These are phyloP conservation scores for Gossypium bickii DNA, from an alignment of 345 rosid species.

Conservation along the genomic window DNA sequence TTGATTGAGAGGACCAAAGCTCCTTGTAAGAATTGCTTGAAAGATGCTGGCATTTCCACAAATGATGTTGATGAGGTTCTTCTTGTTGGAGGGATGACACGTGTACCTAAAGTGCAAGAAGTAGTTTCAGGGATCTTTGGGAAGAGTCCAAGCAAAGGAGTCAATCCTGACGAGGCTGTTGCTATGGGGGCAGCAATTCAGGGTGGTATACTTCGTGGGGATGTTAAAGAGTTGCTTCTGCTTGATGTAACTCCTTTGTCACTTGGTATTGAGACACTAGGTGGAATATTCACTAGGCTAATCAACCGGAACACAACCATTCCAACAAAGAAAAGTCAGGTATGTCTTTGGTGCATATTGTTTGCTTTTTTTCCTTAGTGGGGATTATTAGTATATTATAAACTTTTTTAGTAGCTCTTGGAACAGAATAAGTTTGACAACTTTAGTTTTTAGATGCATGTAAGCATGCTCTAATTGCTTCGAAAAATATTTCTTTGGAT, in stretches of 20 bases:
- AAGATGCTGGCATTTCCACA: conserved; percentile 68
- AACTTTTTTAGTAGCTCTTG: background rate
- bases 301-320: conserved; percentile 78
- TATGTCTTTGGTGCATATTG: conserved; percentile 1
- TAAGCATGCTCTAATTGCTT: background rate
- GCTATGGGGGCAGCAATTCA: conserved; percentile 91
- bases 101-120: conserved; percentile 90
- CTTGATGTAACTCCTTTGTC: conserved; percentile 89
- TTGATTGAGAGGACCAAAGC: conserved; percentile 69
- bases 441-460: background rate
- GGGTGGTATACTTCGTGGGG: conserved; percentile 91
- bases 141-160: conserved; percentile 80
- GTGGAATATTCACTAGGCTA: conserved; percentile 71
- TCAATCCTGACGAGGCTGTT: conserved; percentile 89
- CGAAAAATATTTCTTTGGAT: background rate
- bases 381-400: too few species aligned
- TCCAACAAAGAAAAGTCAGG: conserved; percentile 90
- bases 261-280: conserved; percentile 85
- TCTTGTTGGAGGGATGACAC: conserved; percentile 92
- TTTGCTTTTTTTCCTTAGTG: too few species aligned
- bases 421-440: background rate
- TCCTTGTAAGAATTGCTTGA: conserved; percentile 76
- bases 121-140: conserved; percentile 74
- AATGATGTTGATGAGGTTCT: conserved; percentile 81
- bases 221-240: conserved; percentile 82